Base-by-base conservation (phyloP, 352 stramenopile genomes). In the Globisporangium spiculum region DNA sequence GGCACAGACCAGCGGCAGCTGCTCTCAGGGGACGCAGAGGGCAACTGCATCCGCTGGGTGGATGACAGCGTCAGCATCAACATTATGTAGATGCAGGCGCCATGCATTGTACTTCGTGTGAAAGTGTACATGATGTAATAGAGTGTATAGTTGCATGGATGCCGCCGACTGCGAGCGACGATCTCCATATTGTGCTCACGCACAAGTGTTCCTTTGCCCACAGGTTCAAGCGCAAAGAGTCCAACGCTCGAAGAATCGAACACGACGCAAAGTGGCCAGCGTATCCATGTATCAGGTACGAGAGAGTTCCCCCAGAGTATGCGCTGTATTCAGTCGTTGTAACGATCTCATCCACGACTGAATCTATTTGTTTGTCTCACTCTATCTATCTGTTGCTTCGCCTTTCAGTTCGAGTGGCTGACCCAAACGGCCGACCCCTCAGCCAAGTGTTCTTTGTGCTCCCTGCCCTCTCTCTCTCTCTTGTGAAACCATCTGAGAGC, bases 1-100 rank as follows among this genome's bases (percentile, higher is more conserved):
- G 76, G 79, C 14, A 26, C 54, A 0, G 84, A 94, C 26, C 86
- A 94, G 60, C 78, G 86, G 0, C 84, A 94, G 65, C 46, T 94
- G 8, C 65, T 92, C 32, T 92, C 86, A 3, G 81, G 78, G 1
- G 86, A 94, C 60, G 73, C 68, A 0, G 84, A 92, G 44, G 86
- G 86, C 0, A 78, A 80, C 32, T 93, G 84, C 60, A 92, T 92
- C 58, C 84, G 84, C n/a, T 94, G 86, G 86, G 68, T 91, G 8
- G 86, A 94, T 64, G 86, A 93, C 58, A 94, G 84, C 64, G 75
- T 90, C 56, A 88, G 78, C 46, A 78, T 75, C 36, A 86, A 81
- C 60, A 77, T 84, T 32, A 68, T 88, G 55, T 91, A 87, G 66
- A 24, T 26, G 20, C 50, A 59, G 48, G 63, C 6, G 5, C 16